Evolutionary conservation across 2,329 filamentous ascomycete genomes (phyloP).

Genomic region (Claviceps sorghi): DNA sequence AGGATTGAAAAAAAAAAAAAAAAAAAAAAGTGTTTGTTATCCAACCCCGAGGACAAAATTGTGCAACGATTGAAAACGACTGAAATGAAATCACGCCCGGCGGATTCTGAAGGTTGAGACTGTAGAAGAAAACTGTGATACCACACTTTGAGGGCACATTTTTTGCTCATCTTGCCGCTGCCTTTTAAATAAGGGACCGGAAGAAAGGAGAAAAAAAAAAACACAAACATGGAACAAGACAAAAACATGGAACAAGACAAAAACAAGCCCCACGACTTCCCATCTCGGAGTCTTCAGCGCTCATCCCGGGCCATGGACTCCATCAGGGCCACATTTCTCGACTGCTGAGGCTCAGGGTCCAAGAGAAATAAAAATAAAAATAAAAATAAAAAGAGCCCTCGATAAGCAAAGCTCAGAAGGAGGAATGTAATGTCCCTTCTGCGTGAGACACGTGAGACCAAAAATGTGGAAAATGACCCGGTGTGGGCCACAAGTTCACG

Average conservation of each 20-base stretch:
- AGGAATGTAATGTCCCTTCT: background rate
- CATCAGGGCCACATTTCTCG: background rate
- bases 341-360: background rate
- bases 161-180: no score
- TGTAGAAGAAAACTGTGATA: background rate
- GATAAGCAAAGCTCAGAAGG: background rate
- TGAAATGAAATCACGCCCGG: background rate
- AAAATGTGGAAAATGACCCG: background rate
- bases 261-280: no score
- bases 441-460: background rate
- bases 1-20: background rate
- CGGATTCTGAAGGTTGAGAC: background rate
- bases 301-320: background rate
- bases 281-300: no score
- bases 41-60: background rate
- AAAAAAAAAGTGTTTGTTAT: background rate
- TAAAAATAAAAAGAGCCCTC: no score
- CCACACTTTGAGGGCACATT: background rate
- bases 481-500: background rate
- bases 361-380: background rate
- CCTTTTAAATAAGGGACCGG: background rate
- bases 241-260: background rate
- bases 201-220: background rate
- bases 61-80: background rate
- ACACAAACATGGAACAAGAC: no score